Base-by-base conservation (phyloP, 169 alveolate species). In the Plasmodium billcollinsi region DNA sequence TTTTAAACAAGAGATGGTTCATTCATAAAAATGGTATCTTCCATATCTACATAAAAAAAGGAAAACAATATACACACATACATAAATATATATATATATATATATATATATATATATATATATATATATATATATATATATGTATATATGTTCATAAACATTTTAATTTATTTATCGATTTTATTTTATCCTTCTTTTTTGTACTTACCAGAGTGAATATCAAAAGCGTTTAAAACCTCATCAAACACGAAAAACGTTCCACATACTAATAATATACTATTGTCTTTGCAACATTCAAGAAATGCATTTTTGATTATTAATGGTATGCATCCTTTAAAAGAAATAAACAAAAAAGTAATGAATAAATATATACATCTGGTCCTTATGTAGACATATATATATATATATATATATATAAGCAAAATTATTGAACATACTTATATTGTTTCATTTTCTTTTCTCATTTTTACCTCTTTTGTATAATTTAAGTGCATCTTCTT, bases 181-280 rank as follows among this genome's bases (percentile, higher is more conserved):
- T 12, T 29, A 39, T 39, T 39, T 39, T 39, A 39, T 12, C 11
- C 15, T 26, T 62, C 15, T 33, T 73, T 11, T 15, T 20, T 18
- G 20, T 11, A 39, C 69, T 9, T 69, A 83, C 91, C 85, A 47
- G 91, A 54, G 43, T 43, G 26, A 18, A 83, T 83, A 69, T 83
- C 92, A 47, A 91, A 73, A 4, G 88, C 7, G 14, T 65, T 43
- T 45, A 85, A 75, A 69, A 91, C 85, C 56, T 91, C 92, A 8
- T 74, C 88, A 67, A 91, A 88, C 45, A 91, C 75, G 56, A 88
- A 91, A 45, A 91, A 90, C 18, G 93, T 88, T 3, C 94, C 94
- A 50, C 89, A 69, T 24, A 91, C 47, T 15, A 91, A 76, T 26
- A 91, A 71, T 58, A 91, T 72, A 49, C 85, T 71, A 33, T 74